Evolutionary conservation across 1,139 yeast species (phyloP).

Genomic region (Geotrichum bryndzae): DNA sequence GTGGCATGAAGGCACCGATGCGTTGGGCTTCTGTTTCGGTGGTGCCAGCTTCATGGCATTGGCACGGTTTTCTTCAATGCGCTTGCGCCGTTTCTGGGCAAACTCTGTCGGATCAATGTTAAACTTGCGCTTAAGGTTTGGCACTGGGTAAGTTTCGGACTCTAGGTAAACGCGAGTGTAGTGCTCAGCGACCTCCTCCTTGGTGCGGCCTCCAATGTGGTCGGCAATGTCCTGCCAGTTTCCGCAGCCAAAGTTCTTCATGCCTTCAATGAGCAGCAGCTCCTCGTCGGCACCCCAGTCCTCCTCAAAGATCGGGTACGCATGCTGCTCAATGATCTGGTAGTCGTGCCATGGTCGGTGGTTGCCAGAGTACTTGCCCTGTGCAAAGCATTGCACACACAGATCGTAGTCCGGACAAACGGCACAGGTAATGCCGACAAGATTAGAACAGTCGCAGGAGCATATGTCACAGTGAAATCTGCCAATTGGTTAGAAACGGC

Average conservation of each 20-base stretch:
- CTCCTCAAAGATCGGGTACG: constrained; percentile 82
- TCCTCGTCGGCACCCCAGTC: constrained; percentile 99
- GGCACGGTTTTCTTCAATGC: constrained; percentile 66
- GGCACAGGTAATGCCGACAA: constrained; percentile 88
- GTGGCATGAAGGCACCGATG: constrained; percentile 93
- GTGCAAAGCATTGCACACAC: constrained; percentile 93
- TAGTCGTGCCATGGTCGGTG: constrained; percentile 96
- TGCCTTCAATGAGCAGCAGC: constrained; percentile 73
- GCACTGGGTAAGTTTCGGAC: constrained; percentile 80
- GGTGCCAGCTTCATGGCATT: constrained; percentile 48
- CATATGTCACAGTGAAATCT: constrained; percentile 89
- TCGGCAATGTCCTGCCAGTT: constrained; percentile 97
- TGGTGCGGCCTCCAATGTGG: constrained; percentile 89
- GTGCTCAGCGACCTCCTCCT: constrained; percentile 85
- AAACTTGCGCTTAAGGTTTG: constrained; percentile 67
- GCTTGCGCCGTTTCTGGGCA: constrained; percentile 56
- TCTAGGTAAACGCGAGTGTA: constrained; percentile 66
- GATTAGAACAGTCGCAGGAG: constrained; percentile 85
- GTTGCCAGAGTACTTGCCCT: constrained; percentile 71
- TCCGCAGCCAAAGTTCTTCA: constrained; percentile 77
- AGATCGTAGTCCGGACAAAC: constrained; percentile 88
- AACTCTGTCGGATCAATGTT: constrained; percentile 63
- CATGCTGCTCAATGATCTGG: constrained; percentile 85
- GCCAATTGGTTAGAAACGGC: constrained; percentile 5
- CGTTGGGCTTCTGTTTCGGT: constrained; percentile 60